Conservation (phyloP, 192 early-diverging fungal species). For the Martensiomyces pterosporus region DNA sequence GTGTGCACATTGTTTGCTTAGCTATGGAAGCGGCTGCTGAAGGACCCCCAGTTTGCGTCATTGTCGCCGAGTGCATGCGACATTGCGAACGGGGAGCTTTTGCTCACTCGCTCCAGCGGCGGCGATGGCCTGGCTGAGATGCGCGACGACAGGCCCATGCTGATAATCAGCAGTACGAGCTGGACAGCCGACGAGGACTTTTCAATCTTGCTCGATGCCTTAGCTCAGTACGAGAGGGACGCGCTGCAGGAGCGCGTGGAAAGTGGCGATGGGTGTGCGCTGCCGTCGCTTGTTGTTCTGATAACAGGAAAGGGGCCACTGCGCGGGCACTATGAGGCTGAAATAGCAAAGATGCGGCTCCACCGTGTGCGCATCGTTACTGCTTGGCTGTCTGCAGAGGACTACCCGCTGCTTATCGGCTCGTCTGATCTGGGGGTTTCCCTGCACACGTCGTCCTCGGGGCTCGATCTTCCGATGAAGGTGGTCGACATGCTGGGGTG, state of each 20-base stretch:
- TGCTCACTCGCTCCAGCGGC: conserved; percentile 23
- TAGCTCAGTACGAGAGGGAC: conserved; percentile 52
- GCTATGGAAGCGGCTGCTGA: conserved; percentile 39
- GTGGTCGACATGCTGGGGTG: conserved; percentile 98
- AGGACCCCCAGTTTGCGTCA: conserved; percentile 29
- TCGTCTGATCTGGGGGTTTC: conserved; percentile 90
- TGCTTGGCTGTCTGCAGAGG: conserved; percentile 72
- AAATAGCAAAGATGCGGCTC: conserved; percentile 54
- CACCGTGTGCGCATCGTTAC: conserved; percentile 64
- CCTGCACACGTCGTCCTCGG: conserved; percentile 91
- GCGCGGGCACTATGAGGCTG: conserved; percentile 63
- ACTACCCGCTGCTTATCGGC: conserved; percentile 88
- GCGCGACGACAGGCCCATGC: conserved; percentile 58
- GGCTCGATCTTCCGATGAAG: conserved; percentile 98
- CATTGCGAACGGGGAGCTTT: conserved; percentile 1
- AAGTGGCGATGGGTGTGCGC: conserved; percentile 10
- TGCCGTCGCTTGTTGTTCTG: conserved; percentile 68
- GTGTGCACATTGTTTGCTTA: conserved; percentile 13
- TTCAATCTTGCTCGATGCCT: conserved; percentile 68
- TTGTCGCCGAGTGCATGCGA: not conserved
- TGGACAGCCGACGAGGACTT: conserved; percentile 99
- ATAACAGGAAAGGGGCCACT: conserved; percentile 93
- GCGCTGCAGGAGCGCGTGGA: conserved; percentile 9
- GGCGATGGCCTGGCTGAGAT: conserved; percentile 16
- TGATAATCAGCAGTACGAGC: conserved; percentile 85